Evolutionary conservation across 2,329 filamentous ascomycete genomes (phyloP).

Genomic region (Fusarium gaditjirri): DNA sequence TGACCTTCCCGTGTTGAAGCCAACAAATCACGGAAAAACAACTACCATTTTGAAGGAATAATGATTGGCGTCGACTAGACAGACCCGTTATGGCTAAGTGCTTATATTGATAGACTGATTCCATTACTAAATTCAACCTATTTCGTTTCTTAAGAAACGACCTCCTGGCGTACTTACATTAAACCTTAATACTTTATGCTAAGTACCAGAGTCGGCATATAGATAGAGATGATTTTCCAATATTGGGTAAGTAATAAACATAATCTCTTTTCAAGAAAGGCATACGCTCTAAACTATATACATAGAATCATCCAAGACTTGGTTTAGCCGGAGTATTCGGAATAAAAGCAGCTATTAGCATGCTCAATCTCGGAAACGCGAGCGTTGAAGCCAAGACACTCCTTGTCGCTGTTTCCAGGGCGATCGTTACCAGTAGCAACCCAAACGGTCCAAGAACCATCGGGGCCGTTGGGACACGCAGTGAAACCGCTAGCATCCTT

Average conservation of each 20-base stretch:
- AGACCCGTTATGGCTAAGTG: too few relatives aligned
- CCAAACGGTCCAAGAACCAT: conserved; percentile 57
- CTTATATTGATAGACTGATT: too few relatives aligned
- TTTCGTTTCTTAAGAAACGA: too few relatives aligned
- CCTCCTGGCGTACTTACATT: too few relatives aligned
- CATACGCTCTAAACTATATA: background rate
- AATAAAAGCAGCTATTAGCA: conserved; percentile 53
- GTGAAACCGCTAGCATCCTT: conserved; percentile 49
- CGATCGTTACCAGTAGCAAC: conserved; percentile 43
- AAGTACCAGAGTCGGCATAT: background rate
- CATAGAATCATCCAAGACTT: background rate
- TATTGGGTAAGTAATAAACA: background rate
- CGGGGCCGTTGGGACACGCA: conserved; percentile 60
- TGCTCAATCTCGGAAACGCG: conserved; percentile 42
- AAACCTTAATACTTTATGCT: too few relatives aligned
- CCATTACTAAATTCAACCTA: too few relatives aligned
- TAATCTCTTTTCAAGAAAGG: background rate
- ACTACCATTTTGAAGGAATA: too few relatives aligned
- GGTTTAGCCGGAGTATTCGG: conserved; percentile 28
- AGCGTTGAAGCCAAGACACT: conserved; percentile 51
- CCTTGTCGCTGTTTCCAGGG: conserved; percentile 50
- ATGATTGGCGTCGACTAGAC: too few relatives aligned
- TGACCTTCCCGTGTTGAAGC: too few relatives aligned
- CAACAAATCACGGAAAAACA: too few relatives aligned
- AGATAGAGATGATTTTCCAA: background rate